Evolutionary conservation across 352 stramenopile genomes (phyloP), one percentile per base, ranked within the genome.

Genomic region (Aphanomyces invadans): DNA sequence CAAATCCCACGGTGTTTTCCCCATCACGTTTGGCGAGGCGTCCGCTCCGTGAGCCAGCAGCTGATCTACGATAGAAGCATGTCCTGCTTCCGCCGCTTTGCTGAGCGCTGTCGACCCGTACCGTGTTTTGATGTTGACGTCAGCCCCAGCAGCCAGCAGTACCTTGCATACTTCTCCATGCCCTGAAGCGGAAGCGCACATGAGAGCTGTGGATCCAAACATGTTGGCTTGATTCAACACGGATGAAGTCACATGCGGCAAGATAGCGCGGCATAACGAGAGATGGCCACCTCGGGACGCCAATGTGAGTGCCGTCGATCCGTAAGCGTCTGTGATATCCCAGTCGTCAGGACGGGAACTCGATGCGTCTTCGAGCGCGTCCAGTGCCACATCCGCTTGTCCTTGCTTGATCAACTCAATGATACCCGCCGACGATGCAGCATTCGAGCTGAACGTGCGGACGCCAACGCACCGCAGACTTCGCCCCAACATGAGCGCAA

Each of bases 61-160:
- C 33, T 32, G 32, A n/a, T 38, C 39, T 5, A 63, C 55, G 26
- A 63, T 63, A 12, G 36, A 21, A 51, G 10, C 55, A 49, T 63
- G 55, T 10, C 55, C 55, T 23, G 55, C 55, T 19, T 63, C 55
- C 5, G 55, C 55, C 10, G 55, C 55, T 28, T 63, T 63, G 55
- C 55, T 63, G 12, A 63, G 39, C n/a, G 55, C 55, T 19, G 55
- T 63, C 32, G 55, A 63, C 29, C 55, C 55, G 33, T 63, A 63
- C 33, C 55, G 55, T 12, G 55, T 63, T 5, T 26, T 17, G 23
- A 63, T 23, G 28, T 63, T 17, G 12, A 63, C 32, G 55, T 63
- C 55, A 12, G 33, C 55, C 3, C 55, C 55, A 11, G 55, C 55
- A 4, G 19, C 55, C 12, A 63, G 55, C 21, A 63, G 55, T 17